Evolutionary conservation across 257 asterid genomes (phyloP).

Genomic region (Echium plantagineum): DNA sequence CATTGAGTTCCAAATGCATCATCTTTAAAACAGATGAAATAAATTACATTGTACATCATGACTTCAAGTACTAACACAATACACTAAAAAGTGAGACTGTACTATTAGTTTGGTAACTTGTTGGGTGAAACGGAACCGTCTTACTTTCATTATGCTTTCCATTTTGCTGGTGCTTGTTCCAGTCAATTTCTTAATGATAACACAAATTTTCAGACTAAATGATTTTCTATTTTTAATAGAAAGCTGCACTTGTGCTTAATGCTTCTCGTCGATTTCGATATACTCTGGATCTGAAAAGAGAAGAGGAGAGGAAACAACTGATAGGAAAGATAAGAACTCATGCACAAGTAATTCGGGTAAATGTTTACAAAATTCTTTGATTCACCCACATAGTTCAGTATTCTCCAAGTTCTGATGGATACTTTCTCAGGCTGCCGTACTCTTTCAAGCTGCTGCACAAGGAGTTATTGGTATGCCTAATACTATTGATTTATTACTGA

Average conservation of each 20-base stretch:
- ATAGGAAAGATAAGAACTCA: conserved; percentile 70
- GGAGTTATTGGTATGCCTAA: conserved; percentile 36
- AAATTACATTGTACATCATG: no score
- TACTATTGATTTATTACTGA: conserved; percentile 1
- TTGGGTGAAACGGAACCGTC: no score
- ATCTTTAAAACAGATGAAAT: no score
- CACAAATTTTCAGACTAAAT: conserved; percentile 5
- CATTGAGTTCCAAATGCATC: no score
- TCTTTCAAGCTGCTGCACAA: conserved; percentile 64
- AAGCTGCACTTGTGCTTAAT: conserved; percentile 93
- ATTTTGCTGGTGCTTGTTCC: not conserved
- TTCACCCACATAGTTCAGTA: not conserved
- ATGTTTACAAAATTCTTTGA: conserved; percentile 8
- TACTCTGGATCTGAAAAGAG: conserved; percentile 83
- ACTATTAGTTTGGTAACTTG: no score
- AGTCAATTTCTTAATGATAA: not conserved
- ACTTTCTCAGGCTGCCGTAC: conserved; percentile 72
- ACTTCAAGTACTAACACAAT: no score
- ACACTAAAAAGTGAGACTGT: no score
- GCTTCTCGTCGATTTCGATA: conserved; percentile 94
- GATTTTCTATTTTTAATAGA: conserved; percentile 33
- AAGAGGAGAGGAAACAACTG: conserved; percentile 72
- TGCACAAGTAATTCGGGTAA: conserved; percentile 91
- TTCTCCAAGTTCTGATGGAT: conserved; percentile 14
- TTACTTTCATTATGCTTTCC: conserved; percentile 2